These are phyloP conservation scores for Beverwykella pulmonaria DNA, from an alignment of 495 filamentous ascomycete genomes.

Conservation along the genomic window DNA sequence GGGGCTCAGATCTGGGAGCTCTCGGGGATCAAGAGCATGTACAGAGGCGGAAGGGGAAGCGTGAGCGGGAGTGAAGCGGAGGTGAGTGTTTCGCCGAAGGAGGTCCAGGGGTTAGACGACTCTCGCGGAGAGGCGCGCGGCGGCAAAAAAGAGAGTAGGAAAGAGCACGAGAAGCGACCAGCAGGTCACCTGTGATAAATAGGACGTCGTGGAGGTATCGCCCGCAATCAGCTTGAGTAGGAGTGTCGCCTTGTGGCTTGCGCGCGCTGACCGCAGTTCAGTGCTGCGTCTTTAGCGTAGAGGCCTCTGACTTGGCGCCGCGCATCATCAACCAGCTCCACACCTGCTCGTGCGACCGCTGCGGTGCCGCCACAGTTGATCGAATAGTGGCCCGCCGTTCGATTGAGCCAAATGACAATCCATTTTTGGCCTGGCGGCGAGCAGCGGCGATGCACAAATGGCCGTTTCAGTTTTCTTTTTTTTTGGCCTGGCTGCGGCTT, in stretches of 20 bases:
- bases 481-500: conserved; percentile 2
- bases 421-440: not conserved
- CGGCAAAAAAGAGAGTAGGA: conserved; percentile 5
- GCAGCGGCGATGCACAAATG: not conserved
- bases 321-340: not conserved
- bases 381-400: not conserved
- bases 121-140: conserved; percentile 27
- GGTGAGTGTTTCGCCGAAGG: conserved; percentile 2
- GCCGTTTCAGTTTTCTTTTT: not conserved
- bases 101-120: conserved; percentile 6
- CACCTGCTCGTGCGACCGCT: too few relatives aligned
- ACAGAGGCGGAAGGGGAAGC: conserved; percentile 7
- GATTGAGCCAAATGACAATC: not conserved
- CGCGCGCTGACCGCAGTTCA: not conserved
- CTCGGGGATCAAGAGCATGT: not conserved
- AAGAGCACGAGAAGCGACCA: conserved; percentile 1
- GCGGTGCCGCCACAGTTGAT: not conserved
- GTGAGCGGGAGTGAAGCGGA: conserved; percentile 1
- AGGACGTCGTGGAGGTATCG: not conserved
- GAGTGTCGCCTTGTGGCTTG: not conserved
- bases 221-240: not conserved
- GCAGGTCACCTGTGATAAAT: too few relatives aligned
- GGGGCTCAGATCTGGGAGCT: not conserved
- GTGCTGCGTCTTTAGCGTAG: not conserved
- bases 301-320: not conserved